phyloP scores from a whole-genome alignment of 2,329 filamentous ascomycete species.

The Dryadomyces quercivorus region DNA sequence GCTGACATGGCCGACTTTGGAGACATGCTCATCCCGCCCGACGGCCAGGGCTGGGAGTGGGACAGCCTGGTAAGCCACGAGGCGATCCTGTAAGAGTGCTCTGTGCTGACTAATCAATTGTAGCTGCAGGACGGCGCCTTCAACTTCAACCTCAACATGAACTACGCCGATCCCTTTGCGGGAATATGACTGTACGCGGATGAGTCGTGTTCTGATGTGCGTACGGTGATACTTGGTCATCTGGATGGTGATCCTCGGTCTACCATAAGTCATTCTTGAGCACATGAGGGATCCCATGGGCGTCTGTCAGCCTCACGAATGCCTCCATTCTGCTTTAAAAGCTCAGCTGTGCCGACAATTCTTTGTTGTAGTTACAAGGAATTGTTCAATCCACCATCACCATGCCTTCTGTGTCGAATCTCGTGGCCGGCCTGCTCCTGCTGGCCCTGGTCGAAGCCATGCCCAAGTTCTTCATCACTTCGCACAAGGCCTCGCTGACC shows the following conservation, averaged over 20 bases:
- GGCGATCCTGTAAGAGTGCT: not conserved
- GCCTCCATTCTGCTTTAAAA: not conserved
- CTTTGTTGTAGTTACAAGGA: no score
- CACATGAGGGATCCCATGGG: no score
- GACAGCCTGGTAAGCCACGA: conserved; percentile 11
- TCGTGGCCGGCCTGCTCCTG: not conserved
- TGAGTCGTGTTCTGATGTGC: no score
- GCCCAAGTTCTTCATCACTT: not conserved
- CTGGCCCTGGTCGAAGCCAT: not conserved
- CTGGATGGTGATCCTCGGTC: no score
- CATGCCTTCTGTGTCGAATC: not conserved
- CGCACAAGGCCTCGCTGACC: not conserved
- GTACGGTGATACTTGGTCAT: no score
- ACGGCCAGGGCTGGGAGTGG: conserved; percentile 12
- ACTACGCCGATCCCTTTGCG: conserved; percentile 6
- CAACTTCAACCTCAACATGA: conserved; percentile 13
- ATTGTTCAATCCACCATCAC: not conserved
- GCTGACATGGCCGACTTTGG: not conserved
- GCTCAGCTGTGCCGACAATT: no score
- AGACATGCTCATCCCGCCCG: not conserved
- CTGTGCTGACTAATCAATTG: not conserved
- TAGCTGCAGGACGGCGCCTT: conserved; percentile 14
- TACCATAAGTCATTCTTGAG: no score
- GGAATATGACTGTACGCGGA: conserved; percentile 2
- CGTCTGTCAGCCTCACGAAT: not conserved